phyloP scores from a whole-genome alignment of 169 alveolate species.

The Amoebophrya sp. region DNA sequence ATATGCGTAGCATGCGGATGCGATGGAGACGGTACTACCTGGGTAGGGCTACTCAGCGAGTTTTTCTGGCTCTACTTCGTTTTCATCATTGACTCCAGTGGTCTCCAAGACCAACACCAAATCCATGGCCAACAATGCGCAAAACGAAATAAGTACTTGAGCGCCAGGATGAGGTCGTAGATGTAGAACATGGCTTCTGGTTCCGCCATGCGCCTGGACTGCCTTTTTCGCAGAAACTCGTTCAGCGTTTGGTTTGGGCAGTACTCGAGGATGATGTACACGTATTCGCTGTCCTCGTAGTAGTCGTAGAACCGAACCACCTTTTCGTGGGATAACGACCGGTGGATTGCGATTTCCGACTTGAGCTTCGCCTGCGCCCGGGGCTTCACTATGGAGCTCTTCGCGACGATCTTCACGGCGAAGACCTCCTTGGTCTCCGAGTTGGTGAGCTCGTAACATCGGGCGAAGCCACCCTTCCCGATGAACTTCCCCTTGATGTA shows the following conservation, averaged over 20 bases:
- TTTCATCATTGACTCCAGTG: too few species aligned
- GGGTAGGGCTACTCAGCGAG: too few species aligned
- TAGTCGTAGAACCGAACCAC: conserved; percentile 60
- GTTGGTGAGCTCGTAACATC: conserved; percentile 44
- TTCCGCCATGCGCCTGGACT: not conserved
- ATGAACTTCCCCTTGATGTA: conserved; percentile 20
- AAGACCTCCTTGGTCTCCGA: conserved; percentile 40
- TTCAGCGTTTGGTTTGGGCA: conserved; percentile 59
- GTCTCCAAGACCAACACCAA: too few species aligned
- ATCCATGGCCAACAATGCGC: too few species aligned
- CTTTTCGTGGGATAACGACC: conserved; percentile 45
- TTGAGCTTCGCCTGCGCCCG: conserved; percentile 55
- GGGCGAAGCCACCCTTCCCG: conserved; percentile 70
- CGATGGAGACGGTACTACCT: too few species aligned
- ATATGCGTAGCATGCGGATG: too few species aligned
- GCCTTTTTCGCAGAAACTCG: conserved; percentile 35
- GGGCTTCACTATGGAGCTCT: conserved; percentile 47
- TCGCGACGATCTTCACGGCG: conserved; percentile 58
- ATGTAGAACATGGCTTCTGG: not conserved
- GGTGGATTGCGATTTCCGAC: conserved; percentile 56
- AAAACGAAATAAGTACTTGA: too few species aligned
- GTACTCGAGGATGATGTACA: conserved; percentile 62
- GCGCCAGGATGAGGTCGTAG: not conserved
- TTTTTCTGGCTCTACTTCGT: too few species aligned
- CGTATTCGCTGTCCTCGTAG: conserved; percentile 66